phyloP scores from a whole-genome alignment of 306 rosid genomes.

The Abrus pulchellus region DNA sequence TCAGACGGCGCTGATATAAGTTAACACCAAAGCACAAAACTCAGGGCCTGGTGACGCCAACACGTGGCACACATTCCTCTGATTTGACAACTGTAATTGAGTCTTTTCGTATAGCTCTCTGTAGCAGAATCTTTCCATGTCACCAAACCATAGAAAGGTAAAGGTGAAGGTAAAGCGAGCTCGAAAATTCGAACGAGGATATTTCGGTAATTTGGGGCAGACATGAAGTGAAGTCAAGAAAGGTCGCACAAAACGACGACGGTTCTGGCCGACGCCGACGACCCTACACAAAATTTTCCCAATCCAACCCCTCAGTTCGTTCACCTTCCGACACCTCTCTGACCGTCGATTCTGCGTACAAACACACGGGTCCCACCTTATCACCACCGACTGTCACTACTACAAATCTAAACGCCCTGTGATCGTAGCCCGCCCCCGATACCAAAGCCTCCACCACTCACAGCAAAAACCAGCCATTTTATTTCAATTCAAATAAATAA shows the following conservation, averaged over 20 bases:
- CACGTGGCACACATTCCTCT: slow-evolving; percentile 50
- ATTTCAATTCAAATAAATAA: slow-evolving; percentile 31
- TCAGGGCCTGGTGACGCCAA: neutral
- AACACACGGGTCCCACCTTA: slow-evolving; percentile 37
- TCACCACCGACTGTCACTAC: slow-evolving; percentile 51
- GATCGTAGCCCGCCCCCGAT: neutral
- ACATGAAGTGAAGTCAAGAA: neutral
- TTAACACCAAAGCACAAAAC: neutral
- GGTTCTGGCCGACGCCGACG: slow-evolving; percentile 44
- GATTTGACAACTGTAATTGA: slow-evolving; percentile 26
- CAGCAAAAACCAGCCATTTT: slow-evolving; percentile 53
- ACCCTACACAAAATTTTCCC: slow-evolving; percentile 40
- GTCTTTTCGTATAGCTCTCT: slow-evolving; percentile 44
- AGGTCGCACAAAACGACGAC: slow-evolving; percentile 52
- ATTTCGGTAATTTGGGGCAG: slow-evolving; percentile 21
- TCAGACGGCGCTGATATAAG: slow-evolving; percentile 39
- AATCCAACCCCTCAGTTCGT: slow-evolving; percentile 4
- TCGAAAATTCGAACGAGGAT: neutral
- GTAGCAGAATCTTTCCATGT: slow-evolving; percentile 48
- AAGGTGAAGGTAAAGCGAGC: neutral
- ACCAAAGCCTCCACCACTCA: slow-evolving; percentile 48
- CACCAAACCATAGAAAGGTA: slow-evolving; percentile 9
- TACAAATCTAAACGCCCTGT: slow-evolving; percentile 35
- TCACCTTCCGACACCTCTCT: slow-evolving; percentile 45
- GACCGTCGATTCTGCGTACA: slow-evolving; percentile 44